Percentiles rank a stretch among this genome's conserved stretches.
Conservation (phyloP, 306 rosid species). For the Rubus parviflorus region DNA sequence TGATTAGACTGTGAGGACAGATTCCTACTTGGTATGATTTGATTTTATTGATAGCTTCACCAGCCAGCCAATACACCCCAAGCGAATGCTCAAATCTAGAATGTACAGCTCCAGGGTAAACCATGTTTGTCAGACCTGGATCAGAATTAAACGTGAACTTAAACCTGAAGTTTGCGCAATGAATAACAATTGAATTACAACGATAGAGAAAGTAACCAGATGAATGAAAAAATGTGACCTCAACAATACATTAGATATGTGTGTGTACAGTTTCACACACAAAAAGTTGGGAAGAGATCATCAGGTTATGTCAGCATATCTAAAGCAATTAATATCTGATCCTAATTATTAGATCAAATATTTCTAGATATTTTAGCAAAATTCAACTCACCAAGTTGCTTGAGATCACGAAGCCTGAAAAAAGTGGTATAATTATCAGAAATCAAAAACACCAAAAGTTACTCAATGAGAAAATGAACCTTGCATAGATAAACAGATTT, state of each 20-base stretch:
- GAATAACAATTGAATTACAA: conserved; percentile 15
- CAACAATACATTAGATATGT: neutral
- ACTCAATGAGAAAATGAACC: neutral
- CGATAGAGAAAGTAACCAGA: neutral
- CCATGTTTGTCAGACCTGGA: conserved; percentile 75
- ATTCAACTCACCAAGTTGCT: conserved; percentile 80
- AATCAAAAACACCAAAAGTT: neutral
- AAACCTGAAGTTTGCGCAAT: conserved; percentile 15
- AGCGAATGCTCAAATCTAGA: conserved; percentile 96
- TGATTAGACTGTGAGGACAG: conserved; percentile 11
- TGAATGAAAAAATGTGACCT: neutral
- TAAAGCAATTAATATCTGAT: neutral
- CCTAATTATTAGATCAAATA: neutral
- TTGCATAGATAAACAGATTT: neutral
- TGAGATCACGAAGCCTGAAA: conserved; percentile 93
- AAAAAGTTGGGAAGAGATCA: neutral
- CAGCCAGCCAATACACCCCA: conserved; percentile 92
- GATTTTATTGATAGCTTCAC: conserved; percentile 70
- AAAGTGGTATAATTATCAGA: conserved; percentile 21
- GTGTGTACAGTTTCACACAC: neutral
- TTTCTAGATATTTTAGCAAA: neutral
- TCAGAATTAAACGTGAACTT: conserved; percentile 9
- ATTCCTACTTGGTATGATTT: conserved; percentile 56
- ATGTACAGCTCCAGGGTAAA: conserved; percentile 94
- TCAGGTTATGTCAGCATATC: neutral